phyloP scores from a whole-genome alignment of 2,329 filamentous ascomycete genomes.

The Penicillium sclerotiorum region DNA sequence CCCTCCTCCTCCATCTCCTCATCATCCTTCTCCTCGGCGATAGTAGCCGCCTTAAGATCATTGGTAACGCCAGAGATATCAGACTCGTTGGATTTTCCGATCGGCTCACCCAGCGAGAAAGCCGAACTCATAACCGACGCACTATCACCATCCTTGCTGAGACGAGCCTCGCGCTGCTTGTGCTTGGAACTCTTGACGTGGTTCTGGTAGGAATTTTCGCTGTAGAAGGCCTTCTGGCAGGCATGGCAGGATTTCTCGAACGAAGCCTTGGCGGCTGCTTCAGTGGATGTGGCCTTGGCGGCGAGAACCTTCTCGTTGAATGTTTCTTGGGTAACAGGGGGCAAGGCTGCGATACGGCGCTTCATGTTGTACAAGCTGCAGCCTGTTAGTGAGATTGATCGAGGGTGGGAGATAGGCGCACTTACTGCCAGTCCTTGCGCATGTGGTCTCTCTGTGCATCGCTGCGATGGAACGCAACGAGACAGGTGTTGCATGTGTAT shows the following conservation, averaged over 20 bases:
- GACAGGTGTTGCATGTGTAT: conserved; percentile 97
- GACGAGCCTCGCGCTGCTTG: conserved; percentile 64
- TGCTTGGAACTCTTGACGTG: conserved; percentile 92
- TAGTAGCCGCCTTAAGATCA: conserved; percentile 68
- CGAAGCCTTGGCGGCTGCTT: conserved; percentile 82
- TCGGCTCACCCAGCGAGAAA: conserved; percentile 84
- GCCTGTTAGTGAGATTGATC: conserved; percentile 4
- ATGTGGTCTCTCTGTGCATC: conserved; percentile 94
- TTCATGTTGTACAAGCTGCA: conserved; percentile 90
- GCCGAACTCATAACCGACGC: conserved; percentile 87
- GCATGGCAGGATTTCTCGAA: conserved; percentile 81
- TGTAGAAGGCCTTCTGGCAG: conserved; percentile 93
- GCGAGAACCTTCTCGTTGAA: conserved; percentile 96
- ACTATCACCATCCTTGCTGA: conserved; percentile 56
- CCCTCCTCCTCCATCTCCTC: conserved; percentile 50
- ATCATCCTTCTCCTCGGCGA: conserved; percentile 45
- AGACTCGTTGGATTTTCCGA: conserved; percentile 60
- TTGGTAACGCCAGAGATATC: conserved; percentile 79
- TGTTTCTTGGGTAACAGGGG: conserved; percentile 85
- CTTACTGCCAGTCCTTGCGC: conserved; percentile 98
- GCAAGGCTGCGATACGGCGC: conserved; percentile 84
- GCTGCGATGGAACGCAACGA: conserved; percentile 92
- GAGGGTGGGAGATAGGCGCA: conserved; percentile 29
- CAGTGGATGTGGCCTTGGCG: conserved; percentile 80
- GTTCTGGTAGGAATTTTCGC: conserved; percentile 93